Base-by-base conservation (phyloP, 495 filamentous ascomycete genomes). In the Xylaria acuta region DNA sequence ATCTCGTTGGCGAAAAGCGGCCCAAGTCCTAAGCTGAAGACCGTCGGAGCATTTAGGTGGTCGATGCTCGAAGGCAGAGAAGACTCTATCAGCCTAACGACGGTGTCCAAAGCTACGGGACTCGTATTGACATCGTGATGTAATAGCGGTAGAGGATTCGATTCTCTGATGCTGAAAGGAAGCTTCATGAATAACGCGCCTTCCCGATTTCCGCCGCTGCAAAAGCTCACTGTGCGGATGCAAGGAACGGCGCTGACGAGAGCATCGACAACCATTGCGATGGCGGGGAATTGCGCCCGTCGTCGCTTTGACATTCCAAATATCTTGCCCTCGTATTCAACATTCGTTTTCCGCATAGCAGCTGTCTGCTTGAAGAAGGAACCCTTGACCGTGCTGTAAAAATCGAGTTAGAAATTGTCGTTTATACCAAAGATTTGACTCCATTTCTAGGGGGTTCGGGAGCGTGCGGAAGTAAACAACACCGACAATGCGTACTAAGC, bases 221-320 rank as follows among this genome's bases (percentile, higher is more conserved):
- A 95, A 82, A 97, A 98, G 18, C 89, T 88, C 3, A 93, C 92
- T 30, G 90, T 86, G 60, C 86, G 87, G 73, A 97, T 93, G 25
- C 82, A 82, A 3, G 93, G 92, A 16, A 97, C 82, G 2, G 92
- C 89, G 16, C 88, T 84, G 18, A 90, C 83, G 9, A 98, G 84
- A 4, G 90, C 90, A 22, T 91, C 88, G 8, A 98, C 88, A 5
- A 97, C 85, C 32, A 94, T 89, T 0, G 90, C 89, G 34, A 97
- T 93, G 36, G 95, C 94, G 6, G 94, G 93, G 36, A 97, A 92
- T 76, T 97, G 95, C 7, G 85, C 84, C 20, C 92, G 89, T 34
- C 95, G 88, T 11, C 95, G 88, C 73, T 93, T 92, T 0, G 94
- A 97, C 72, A 97, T 90, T 25, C 95, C 91, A 74, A 94, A 95